These are phyloP conservation scores for Protostelium mycophagum DNA, from an alignment of 78 protist genomes.

Conservation along the genomic window DNA sequence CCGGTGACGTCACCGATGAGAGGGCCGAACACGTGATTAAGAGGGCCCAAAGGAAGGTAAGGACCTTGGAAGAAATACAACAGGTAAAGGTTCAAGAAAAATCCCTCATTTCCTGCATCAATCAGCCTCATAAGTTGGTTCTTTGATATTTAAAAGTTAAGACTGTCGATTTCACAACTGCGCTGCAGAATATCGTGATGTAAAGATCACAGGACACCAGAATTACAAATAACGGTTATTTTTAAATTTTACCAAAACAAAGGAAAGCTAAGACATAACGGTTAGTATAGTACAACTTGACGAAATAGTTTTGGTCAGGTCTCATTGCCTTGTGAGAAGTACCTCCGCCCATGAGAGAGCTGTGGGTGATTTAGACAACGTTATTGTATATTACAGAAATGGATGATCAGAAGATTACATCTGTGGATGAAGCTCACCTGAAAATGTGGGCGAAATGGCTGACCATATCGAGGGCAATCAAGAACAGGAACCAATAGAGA, in stretches of 20 bases:
- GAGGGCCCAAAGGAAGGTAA: background rate
- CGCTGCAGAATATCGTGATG: no score
- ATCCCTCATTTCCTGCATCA: slow-evolving; percentile 11
- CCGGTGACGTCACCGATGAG: background rate
- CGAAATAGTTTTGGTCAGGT: slow-evolving; percentile 28
- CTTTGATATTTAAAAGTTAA: background rate
- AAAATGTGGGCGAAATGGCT: slow-evolving; percentile 69
- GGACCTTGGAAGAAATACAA: slow-evolving; percentile 22
- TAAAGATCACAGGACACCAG: no score
- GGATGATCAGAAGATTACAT: background rate
- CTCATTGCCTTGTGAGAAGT: slow-evolving; percentile 38
- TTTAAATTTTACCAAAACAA: slow-evolving; percentile 44
- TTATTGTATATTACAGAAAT: no score
- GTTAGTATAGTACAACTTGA: background rate
- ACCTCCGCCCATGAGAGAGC: slow-evolving; percentile 30
- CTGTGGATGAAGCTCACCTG: background rate
- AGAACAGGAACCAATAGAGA: slow-evolving; percentile 10
- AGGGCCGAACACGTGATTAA: background rate
- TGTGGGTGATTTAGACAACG: no score
- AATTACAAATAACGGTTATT: background rate
- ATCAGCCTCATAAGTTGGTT: background rate
- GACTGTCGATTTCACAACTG: background rate
- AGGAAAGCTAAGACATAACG: slow-evolving; percentile 49
- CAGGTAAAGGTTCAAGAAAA: slow-evolving; percentile 42
- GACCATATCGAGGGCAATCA: slow-evolving; percentile 65